A percentile compares a stretch with the other conserved stretches of the same genome.
These are phyloP conservation scores for Aspergillus sp. DNA, from an alignment of 2,329 filamentous ascomycete genomes.

Conservation along the genomic window DNA sequence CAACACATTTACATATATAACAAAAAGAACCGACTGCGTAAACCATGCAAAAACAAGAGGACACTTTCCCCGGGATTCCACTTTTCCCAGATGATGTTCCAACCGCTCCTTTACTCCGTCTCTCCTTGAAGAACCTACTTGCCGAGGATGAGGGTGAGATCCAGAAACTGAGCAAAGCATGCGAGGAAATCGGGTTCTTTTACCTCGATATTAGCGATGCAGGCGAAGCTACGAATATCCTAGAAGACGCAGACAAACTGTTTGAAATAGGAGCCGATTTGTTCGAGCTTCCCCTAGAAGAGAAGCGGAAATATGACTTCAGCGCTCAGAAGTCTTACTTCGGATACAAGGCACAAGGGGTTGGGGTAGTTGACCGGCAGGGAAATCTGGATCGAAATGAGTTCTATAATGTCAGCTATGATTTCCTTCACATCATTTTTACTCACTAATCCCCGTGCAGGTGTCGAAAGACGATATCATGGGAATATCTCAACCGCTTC, in stretches of 20 bases:
- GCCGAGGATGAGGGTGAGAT: constrained; percentile 35
- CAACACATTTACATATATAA: neutral
- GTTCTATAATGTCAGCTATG: constrained; percentile 52
- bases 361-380: constrained; percentile 46
- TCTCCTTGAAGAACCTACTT: constrained; percentile 42
- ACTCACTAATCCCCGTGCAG: constrained; percentile 21
- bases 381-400: constrained; percentile 55
- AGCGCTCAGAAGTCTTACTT: constrained; percentile 52
- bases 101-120: constrained; percentile 45
- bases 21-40: neutral
- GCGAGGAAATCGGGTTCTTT: constrained; percentile 56
- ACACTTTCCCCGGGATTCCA: constrained; percentile 31
- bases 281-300: constrained; percentile 50
- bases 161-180: constrained; percentile 38
- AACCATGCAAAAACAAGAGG: neutral
- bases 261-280: constrained; percentile 49
- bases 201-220: constrained; percentile 51
- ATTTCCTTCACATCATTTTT: neutral
- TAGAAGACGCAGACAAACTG: constrained; percentile 46
- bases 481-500: constrained; percentile 36
- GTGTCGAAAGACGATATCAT: constrained; percentile 56
- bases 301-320: constrained; percentile 58
- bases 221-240: constrained; percentile 39
- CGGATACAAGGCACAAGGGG: constrained; percentile 54
- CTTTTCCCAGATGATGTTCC: constrained; percentile 45